These are phyloP conservation scores for Ganoderma boninense DNA, from an alignment of 1,284 basidiomycete genomes.

Conservation along the genomic window DNA sequence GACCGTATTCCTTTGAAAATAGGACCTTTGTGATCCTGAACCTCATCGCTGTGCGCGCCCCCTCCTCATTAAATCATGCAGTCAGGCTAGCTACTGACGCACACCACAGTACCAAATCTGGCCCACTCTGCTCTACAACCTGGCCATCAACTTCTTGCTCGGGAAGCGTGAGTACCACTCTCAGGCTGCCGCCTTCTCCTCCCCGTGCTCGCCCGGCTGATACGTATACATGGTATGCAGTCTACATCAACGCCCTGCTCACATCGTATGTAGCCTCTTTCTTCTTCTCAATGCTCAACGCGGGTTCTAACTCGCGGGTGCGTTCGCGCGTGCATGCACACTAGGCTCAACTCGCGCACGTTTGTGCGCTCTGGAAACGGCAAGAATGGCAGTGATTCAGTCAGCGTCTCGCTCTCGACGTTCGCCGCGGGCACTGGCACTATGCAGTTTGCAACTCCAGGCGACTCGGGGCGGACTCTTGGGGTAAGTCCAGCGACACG, in stretches of 20 bases:
- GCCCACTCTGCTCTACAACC: not conserved
- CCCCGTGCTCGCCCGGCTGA: not conserved
- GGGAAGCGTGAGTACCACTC: not conserved
- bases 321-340: too few species aligned
- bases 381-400: not conserved
- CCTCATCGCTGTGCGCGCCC: not conserved
- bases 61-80: too few species aligned
- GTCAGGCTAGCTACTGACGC: not conserved
- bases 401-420: not conserved
- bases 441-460: too few species aligned
- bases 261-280: not conserved
- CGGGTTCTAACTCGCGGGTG: too few species aligned
- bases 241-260: not conserved
- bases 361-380: not conserved
- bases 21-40: not conserved
- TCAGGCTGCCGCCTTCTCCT: not conserved
- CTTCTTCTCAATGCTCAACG: not conserved
- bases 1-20: too few species aligned
- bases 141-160: not conserved
- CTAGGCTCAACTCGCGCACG: not conserved
- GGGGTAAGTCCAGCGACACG: not conserved
- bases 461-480: not conserved
- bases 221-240: not conserved
- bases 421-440: not conserved
- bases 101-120: not conserved